phyloP scores from a whole-genome alignment of 2,329 filamentous ascomycete species.

The Thelonectria blattea region DNA sequence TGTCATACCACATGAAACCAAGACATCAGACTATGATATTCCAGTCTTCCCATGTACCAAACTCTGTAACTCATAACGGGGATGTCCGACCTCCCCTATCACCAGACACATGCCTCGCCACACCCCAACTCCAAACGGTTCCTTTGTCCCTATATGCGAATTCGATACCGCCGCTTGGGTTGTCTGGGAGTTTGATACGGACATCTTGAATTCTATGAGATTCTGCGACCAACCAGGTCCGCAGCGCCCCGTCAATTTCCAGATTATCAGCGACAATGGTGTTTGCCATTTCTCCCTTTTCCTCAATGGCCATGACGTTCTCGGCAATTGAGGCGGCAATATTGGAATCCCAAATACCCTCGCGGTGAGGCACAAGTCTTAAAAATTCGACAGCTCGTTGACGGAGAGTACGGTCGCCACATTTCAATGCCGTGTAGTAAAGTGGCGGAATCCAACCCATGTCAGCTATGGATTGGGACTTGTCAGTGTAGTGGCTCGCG shows the following conservation, averaged over 20 bases:
- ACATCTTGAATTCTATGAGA: slow-evolving; percentile 1
- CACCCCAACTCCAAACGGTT: background rate
- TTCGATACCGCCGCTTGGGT: background rate
- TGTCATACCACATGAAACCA: no score
- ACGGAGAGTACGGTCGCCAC: slow-evolving; percentile 49
- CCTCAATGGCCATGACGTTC: slow-evolving; percentile 49
- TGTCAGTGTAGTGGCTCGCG: slow-evolving; percentile 29
- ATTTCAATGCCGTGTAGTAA: slow-evolving; percentile 55
- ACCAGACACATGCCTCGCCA: background rate
- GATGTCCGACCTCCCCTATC: background rate
- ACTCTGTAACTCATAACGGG: background rate
- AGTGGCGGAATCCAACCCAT: slow-evolving; percentile 53
- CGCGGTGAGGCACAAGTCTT: slow-evolving; percentile 40
- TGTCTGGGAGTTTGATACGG: background rate
- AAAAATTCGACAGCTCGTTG: slow-evolving; percentile 46
- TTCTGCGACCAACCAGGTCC: background rate
- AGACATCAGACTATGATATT: no score
- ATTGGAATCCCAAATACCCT: slow-evolving; percentile 50
- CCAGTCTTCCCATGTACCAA: background rate
- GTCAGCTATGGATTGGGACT: slow-evolving; percentile 46
- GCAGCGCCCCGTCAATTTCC: background rate
- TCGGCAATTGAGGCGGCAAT: slow-evolving; percentile 40
- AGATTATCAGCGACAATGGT: background rate
- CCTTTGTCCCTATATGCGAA: background rate
- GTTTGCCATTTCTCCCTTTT: slow-evolving; percentile 27